phyloP scores from a whole-genome alignment of 441 rosid genomes.

The Adansonia gregorii region DNA sequence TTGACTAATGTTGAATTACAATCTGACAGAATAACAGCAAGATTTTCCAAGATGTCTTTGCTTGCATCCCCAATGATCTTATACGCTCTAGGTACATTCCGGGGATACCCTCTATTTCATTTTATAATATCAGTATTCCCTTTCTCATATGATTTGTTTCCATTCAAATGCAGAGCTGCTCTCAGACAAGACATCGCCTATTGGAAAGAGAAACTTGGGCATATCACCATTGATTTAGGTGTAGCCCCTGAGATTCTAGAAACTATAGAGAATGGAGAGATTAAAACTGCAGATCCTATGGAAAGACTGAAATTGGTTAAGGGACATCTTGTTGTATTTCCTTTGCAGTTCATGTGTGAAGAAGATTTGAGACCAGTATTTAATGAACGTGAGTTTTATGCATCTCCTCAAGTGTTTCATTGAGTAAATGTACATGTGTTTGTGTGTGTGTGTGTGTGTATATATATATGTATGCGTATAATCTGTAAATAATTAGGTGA shows the following conservation, averaged over 20 bases:
- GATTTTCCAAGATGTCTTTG: conserved; percentile 64
- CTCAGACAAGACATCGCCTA: conserved; percentile 47
- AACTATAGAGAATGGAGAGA: conserved; percentile 38
- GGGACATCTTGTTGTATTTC: conserved; percentile 71
- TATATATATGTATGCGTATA: neutral
- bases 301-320: conserved; percentile 51
- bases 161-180: conserved; percentile 43
- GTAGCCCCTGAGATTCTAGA: conserved; percentile 59
- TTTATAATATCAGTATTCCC: neutral
- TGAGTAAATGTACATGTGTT: conserved; percentile 25
- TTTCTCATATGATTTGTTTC: conserved; percentile 9
- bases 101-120: neutral
- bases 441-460: neutral
- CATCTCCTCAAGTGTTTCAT: conserved; percentile 75
- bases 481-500: conserved; percentile 8
- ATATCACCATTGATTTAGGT: conserved; percentile 71
- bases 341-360: conserved; percentile 67
- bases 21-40: conserved; percentile 47
- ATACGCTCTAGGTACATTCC: conserved; percentile 53
- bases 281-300: conserved; percentile 37
- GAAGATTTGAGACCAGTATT: conserved; percentile 72
- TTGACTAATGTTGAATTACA: conserved; percentile 5
- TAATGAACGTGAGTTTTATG: conserved; percentile 67
- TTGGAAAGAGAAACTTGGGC: conserved; percentile 62
- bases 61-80: conserved; percentile 74